phyloP scores from a whole-genome alignment of 2,329 filamentous ascomycete species.

The Penicillium expansum region DNA sequence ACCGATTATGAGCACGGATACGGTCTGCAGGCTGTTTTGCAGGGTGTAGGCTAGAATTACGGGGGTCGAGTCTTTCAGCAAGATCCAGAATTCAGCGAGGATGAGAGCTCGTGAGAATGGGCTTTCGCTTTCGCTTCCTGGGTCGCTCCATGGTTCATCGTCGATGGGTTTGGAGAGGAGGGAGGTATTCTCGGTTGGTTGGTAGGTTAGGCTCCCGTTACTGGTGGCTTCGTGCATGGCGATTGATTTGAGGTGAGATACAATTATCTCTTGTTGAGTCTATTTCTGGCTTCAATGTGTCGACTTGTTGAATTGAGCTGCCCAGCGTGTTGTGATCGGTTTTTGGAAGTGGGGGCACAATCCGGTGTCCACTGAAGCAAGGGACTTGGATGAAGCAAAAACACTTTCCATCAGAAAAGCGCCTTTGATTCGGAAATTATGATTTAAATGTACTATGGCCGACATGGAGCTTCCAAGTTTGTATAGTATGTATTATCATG shows the following conservation, averaged over 20 bases:
- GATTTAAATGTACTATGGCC: not conserved
- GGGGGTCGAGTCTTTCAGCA: constrained; percentile 68
- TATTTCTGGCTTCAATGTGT: not conserved
- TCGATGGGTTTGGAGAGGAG: constrained; percentile 27
- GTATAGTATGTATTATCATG: not conserved
- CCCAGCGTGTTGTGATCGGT: not conserved
- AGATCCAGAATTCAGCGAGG: constrained; percentile 61
- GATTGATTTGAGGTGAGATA: not conserved
- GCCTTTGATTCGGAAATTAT: not conserved
- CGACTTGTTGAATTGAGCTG: not conserved
- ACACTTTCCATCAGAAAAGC: no score
- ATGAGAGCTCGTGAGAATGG: constrained; percentile 40
- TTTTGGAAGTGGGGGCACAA: not conserved
- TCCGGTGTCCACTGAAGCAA: not conserved
- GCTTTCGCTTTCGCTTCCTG: constrained; percentile 38
- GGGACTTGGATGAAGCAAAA: not conserved
- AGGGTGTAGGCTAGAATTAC: constrained; percentile 82
- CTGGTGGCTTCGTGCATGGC: not conserved
- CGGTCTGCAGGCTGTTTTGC: constrained; percentile 80
- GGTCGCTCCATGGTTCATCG: constrained; percentile 17
- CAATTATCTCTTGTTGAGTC: not conserved
- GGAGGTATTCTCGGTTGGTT: constrained; percentile 28
- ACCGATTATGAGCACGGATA: constrained; percentile 78
- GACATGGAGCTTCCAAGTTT: not conserved
- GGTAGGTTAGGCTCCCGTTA: not conserved